Evolutionary conservation across 768 basidiomycete species (phyloP), one percentile per base, ranked within the genome.

Genomic region (Amanita thiersii): DNA sequence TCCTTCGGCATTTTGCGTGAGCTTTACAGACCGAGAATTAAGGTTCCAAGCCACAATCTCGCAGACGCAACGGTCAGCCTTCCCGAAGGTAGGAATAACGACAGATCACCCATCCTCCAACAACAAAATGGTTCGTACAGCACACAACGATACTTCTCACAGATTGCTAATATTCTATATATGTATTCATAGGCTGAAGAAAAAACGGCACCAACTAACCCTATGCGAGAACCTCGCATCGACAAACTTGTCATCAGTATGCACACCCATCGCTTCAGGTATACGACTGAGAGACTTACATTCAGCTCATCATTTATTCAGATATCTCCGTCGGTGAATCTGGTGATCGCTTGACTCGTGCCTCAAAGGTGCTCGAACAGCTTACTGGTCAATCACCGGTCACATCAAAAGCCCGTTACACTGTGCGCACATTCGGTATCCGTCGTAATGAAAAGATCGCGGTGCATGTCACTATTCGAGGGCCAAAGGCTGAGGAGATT

Each of bases 391-490:
- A 99, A 76, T 89, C 94, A 36, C 94, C 94, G 60, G 94, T 99
- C 56, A 96, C 93, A 54, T 97, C 93, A 63, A 99, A 98, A 78
- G 96, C 94, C 49, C 89, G 96, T 53, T 98, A 94, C 85, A 98
- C 96, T 60, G 91, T 98, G 67, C 92, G 94, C 54, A 86, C 87
- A 37, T 99, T 99, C 73, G 86, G 89, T 59, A 99, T 99, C 77
- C 87, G 96, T 64, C 88, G 96, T 72, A 99, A 99, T 75, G 94
- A 99, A 72, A 99, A 99, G 79, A 99, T 98, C 62, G 94, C 94
- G 37, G 88, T 89, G 51, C 91, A 93, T 68, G 91, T 93, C 57
- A 99, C 94, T 62, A 96, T 99, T 70, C 89, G 94, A 55, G 94
- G 94, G 20, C 94, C 94, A 53, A 99, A 99, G 70, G 94, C 94